Percentiles rank a stretch among this genome's conserved stretches.
phyloP scores from a whole-genome alignment of 139 green algal species.

The Chlamydomonas incerta region DNA sequence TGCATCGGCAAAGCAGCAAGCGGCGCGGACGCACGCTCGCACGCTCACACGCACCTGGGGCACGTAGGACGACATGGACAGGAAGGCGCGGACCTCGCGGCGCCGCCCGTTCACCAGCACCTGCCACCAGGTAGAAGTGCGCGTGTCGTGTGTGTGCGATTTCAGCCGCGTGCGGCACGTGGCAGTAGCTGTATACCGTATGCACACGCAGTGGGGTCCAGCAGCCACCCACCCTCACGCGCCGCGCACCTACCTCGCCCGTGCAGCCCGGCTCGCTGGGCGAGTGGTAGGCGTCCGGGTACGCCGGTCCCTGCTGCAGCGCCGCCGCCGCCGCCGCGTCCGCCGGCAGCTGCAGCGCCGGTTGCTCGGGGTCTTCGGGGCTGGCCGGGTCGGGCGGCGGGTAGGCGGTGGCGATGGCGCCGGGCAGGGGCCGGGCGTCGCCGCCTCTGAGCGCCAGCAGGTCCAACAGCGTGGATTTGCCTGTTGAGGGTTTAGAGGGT shows the following conservation, averaged over 20 bases:
- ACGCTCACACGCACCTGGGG: constrained; percentile 49
- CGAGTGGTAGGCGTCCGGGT: neutral
- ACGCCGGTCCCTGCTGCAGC: neutral
- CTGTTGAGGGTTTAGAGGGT: too few species aligned
- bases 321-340: neutral
- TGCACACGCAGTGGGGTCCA: too few species aligned
- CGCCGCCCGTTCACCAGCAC: constrained; percentile 52
- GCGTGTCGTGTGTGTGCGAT: too few species aligned
- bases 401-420: too few species aligned
- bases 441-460: constrained; percentile 53
- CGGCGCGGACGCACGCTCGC: neutral
- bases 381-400: too few species aligned
- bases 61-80: constrained; percentile 54
- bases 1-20: neutral
- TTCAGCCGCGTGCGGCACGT: too few species aligned
- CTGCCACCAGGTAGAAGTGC: too few species aligned
- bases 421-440: too few species aligned
- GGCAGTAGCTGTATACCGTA: too few species aligned
- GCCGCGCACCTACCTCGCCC: neutral
- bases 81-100: neutral
- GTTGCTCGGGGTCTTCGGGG: neutral
- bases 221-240: too few species aligned
- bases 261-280: neutral
- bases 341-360: too few species aligned
- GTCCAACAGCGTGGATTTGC: constrained; percentile 73